These are phyloP conservation scores for Pichia gijzeniarum DNA, from an alignment of 805 yeast species.

Conservation along the genomic window DNA sequence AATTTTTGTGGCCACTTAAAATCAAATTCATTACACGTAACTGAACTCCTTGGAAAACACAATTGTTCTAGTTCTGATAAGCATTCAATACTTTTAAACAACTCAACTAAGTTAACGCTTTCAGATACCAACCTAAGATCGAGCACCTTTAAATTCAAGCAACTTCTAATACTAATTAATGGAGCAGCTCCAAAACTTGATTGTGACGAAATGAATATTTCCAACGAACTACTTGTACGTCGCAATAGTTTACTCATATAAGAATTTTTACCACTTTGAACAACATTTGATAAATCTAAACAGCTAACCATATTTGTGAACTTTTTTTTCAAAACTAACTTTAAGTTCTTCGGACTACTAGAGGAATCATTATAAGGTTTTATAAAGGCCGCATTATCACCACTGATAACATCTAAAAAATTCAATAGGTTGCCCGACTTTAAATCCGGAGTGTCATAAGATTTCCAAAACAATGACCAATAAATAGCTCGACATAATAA, in stretches of 20 bases:
- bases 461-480: constrained; percentile 48
- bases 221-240: constrained; percentile 61
- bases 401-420: constrained; percentile 51
- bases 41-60: constrained; percentile 84
- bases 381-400: constrained; percentile 16
- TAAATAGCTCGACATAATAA: constrained; percentile 60
- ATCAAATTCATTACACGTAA: constrained; percentile 55
- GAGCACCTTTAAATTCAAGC: constrained; percentile 54
- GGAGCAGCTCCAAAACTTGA: constrained; percentile 93
- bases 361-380: constrained; percentile 3
- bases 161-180: constrained; percentile 67
- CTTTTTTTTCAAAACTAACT: constrained; percentile 14
- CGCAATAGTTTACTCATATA: constrained; percentile 76
- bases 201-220: constrained; percentile 82
- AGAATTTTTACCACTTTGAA: constrained; percentile 90
- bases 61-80: constrained; percentile 61
- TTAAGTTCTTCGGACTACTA: constrained; percentile 7
- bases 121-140: constrained; percentile 87
- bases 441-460: constrained; percentile 61
- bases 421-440: constrained; percentile 58
- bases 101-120: constrained; percentile 74
- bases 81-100: constrained; percentile 66
- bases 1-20: constrained; percentile 77
- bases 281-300: constrained; percentile 70
- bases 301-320: constrained; percentile 55